Percentiles rank a stretch among this genome's conserved stretches.
phyloP scores from a whole-genome alignment of 2,329 filamentous ascomycete genomes.

The Penicillium occitanis region DNA sequence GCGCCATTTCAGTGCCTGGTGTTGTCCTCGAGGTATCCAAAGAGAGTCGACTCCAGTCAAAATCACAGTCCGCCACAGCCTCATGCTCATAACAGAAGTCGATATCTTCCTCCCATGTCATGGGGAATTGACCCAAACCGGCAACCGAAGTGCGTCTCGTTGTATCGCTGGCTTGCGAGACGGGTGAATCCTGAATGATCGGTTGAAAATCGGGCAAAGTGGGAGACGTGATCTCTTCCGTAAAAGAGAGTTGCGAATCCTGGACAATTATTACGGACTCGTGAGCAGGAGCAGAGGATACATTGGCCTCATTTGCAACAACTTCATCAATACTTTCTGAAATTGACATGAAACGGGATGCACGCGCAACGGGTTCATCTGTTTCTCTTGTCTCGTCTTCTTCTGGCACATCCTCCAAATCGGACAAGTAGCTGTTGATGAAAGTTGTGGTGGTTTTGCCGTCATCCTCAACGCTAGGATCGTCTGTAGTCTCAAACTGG shows the following conservation, averaged over 20 bases:
- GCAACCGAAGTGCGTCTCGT: slow-evolving; percentile 23
- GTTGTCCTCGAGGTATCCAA: slow-evolving; percentile 31
- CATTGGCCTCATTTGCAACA: slow-evolving; percentile 17
- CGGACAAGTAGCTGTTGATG: slow-evolving; percentile 41
- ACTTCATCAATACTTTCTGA: slow-evolving; percentile 26
- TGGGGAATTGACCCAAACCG: slow-evolving; percentile 34
- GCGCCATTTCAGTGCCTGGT: background rate
- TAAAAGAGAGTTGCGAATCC: slow-evolving; percentile 40
- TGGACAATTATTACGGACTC: slow-evolving; percentile 34
- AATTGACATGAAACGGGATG: slow-evolving; percentile 8
- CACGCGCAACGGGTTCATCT: slow-evolving; percentile 20
- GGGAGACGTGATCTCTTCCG: slow-evolving; percentile 48
- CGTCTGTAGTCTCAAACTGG: background rate
- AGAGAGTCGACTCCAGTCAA: slow-evolving; percentile 54
- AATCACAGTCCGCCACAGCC: slow-evolving; percentile 60
- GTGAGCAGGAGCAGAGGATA: slow-evolving; percentile 25
- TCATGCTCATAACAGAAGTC: slow-evolving; percentile 63
- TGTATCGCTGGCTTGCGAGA: slow-evolving; percentile 24
- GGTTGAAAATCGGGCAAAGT: slow-evolving; percentile 34
- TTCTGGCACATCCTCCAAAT: slow-evolving; percentile 48
- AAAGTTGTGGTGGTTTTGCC: slow-evolving; percentile 40
- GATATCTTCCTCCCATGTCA: slow-evolving; percentile 62
- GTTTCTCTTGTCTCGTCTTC: slow-evolving; percentile 40
- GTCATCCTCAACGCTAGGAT: slow-evolving; percentile 27
- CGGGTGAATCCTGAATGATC: slow-evolving; percentile 22